These are phyloP conservation scores for Musa schizocarpa DNA, from an alignment of 176 grass and related monocot genomes.

Conservation along the genomic window DNA sequence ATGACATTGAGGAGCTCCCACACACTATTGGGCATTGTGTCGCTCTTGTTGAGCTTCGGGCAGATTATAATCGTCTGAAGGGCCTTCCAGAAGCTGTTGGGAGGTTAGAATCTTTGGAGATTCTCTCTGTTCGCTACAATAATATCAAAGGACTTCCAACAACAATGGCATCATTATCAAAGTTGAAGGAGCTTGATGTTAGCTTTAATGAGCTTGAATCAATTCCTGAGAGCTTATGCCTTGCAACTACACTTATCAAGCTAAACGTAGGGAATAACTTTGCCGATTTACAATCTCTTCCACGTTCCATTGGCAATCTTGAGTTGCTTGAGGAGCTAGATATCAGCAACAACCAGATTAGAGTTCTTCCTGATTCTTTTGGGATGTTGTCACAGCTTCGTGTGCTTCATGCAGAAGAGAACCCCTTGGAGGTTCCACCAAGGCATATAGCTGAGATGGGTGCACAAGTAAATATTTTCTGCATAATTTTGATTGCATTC, in stretches of 20 bases:
- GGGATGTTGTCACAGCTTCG: conserved; percentile 46
- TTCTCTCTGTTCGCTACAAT: conserved; percentile 88
- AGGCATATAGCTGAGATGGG: conserved; percentile 76
- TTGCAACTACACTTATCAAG: conserved; percentile 84
- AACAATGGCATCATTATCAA: conserved; percentile 87
- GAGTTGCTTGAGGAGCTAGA: conserved; percentile 96
- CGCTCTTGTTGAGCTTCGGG: conserved; percentile 61
- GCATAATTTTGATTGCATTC: neutral
- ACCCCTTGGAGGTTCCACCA: conserved; percentile 86
- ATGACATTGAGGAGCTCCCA: conserved; percentile 79
- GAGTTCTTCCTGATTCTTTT: conserved; percentile 83
- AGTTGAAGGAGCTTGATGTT: conserved; percentile 83
- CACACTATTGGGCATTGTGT: conserved; percentile 84
- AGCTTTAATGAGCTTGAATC: conserved; percentile 95
- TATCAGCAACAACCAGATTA: conserved; percentile 98
- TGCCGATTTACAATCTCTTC: conserved; percentile 67
- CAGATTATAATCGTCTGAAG: conserved; percentile 80
- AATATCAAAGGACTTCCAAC: conserved; percentile 82
- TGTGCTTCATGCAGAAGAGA: conserved; percentile 78
- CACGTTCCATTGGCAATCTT: conserved; percentile 89
- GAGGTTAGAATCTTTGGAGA: conserved; percentile 74
- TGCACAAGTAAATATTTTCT: conserved; percentile 56
- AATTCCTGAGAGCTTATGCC: conserved; percentile 84
- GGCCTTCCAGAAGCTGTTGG: conserved; percentile 91
- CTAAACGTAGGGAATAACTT: conserved; percentile 91